Evolutionary conservation across 176 grass and related monocot species (phyloP).

Genomic region (Carex cristatella): DNA sequence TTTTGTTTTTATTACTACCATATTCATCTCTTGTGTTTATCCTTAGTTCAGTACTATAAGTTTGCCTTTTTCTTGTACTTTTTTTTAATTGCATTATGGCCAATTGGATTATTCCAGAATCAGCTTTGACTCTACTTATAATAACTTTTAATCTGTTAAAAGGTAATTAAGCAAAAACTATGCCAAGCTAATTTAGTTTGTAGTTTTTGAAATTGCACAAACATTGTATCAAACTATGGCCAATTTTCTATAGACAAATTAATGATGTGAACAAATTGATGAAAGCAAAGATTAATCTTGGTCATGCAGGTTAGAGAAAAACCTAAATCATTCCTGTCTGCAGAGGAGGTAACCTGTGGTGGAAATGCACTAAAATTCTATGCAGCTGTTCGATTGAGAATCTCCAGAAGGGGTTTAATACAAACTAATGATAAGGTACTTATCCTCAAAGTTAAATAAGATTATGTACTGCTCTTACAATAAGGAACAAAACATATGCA

Average conservation of each 20-base stretch:
- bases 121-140: neutral
- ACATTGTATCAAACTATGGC: neutral
- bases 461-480: neutral
- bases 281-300: neutral
- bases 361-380: conserved; percentile 86
- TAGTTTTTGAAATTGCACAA: neutral
- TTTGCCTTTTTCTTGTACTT: neutral
- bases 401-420: conserved; percentile 60
- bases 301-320: conserved; percentile 64
- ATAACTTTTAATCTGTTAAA: neutral
- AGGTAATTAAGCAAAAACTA: neutral
- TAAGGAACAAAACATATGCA: neutral
- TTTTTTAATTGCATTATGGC: neutral
- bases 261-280: conserved; percentile 7
- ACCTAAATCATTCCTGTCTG: conserved; percentile 16
- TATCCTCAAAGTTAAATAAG: neutral
- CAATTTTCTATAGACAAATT: conserved; percentile 3
- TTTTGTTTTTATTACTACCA: neutral
- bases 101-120: neutral
- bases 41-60: neutral
- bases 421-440: conserved; percentile 60
- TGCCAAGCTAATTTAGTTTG: neutral
- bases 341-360: conserved; percentile 70
- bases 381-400: conserved; percentile 87
- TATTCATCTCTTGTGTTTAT: neutral